Evolutionary conservation across 345 rosid genomes (phyloP), one percentile per base, ranked within the genome.

Genomic region (Eucalyptus globulus): DNA sequence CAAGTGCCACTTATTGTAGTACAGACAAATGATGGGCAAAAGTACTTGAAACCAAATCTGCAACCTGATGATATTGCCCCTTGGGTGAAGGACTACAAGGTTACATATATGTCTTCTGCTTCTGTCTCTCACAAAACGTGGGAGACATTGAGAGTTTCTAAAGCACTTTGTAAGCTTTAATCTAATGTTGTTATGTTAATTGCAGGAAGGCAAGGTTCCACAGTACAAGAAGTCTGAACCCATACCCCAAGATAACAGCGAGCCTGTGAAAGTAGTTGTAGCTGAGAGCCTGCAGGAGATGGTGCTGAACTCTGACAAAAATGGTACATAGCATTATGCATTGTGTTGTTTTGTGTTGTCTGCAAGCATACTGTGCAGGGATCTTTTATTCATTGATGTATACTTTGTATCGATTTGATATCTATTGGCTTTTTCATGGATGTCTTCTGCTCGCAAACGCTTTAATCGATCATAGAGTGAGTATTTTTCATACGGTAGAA

Each of bases 191-290:
- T 53, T 43, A 56, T 54, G 37, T 65, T 58, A 85, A 83, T 60
- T 93, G 90, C 97, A 98, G 99, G 98, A 93, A n/a, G 99, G 99
- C 12, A 97, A 96, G 76, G 95, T 96, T 89, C 89, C 85, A 4
- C 93, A 94, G 86, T 94, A 72, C 92, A 94, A 54, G 89, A 96
- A 96, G 91, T 97, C 99, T 86, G 98, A 98, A 89, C 98, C 99
- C n/a, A 92, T 98, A 56, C 99, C 99, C 44, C 93, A 94, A 90
- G 95, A 91, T 87, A 98, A 98, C 92, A 91, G 93, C 4, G 99
- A 96, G 89, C 99, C 99, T 29, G 99, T 96, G 88, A 97, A 98
- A 94, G 97, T 98, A 50, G 95, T 97, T 26, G 99, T 98, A 72
- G 99, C 97, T n/a, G 99, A 98, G 90, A 98, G 62, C 90, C 94